These are phyloP conservation scores for Phytophthora ramorum DNA, from an alignment of 352 stramenopile species.

Conservation along the genomic window DNA sequence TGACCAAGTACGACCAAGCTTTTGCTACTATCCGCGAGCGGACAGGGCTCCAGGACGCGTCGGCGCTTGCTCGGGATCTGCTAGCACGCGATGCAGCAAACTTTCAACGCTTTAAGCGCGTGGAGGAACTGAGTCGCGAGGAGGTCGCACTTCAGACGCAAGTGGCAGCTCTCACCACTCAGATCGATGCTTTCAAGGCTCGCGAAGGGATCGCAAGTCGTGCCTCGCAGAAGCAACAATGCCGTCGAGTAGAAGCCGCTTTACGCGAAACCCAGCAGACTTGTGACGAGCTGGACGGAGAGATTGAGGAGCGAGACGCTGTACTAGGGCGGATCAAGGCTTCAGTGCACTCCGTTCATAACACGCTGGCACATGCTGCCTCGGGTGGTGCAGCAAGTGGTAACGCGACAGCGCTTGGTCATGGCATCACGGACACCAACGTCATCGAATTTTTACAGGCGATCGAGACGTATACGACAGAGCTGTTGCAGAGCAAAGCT, in stretches of 20 bases:
- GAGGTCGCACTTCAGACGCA: conserved; percentile 58
- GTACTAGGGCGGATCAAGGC: conserved; percentile 68
- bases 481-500: conserved; percentile 56
- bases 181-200: conserved; percentile 74
- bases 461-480: conserved; percentile 76
- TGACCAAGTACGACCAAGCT: conserved; percentile 69
- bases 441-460: conserved; percentile 81
- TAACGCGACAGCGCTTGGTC: conserved; percentile 24
- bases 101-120: conserved; percentile 82
- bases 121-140: conserved; percentile 72
- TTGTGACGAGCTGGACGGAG: conserved; percentile 57
- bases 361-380: conserved; percentile 65
- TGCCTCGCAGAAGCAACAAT: conserved; percentile 63
- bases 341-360: conserved; percentile 77
- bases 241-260: conserved; percentile 46
- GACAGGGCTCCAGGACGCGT: conserved; percentile 63
- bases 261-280: conserved; percentile 45
- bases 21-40: conserved; percentile 66
- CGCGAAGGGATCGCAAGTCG: conserved; percentile 71
- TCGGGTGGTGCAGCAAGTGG: conserved; percentile 35
- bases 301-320: conserved; percentile 64
- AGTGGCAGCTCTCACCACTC: conserved; percentile 48
- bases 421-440: conserved; percentile 55
- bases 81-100: conserved; percentile 73
- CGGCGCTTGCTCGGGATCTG: conserved; percentile 58